phyloP scores from a whole-genome alignment of 305 asterid genomes.

The Fraxinus xanthoxyloides region DNA sequence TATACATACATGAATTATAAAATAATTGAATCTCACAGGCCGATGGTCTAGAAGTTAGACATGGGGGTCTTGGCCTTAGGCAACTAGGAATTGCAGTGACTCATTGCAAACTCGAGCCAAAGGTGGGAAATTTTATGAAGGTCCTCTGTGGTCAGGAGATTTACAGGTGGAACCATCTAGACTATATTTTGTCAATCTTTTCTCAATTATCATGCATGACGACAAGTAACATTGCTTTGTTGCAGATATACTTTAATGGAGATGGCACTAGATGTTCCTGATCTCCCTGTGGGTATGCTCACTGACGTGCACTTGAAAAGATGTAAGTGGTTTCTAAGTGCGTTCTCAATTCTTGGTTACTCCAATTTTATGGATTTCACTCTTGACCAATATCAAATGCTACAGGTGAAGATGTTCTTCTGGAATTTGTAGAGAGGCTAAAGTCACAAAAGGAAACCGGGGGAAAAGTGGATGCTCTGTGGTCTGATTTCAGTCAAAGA shows the following conservation, averaged over 20 bases:
- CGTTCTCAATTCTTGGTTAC: not conserved
- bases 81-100: conserved; percentile 69
- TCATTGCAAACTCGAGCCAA: conserved; percentile 74
- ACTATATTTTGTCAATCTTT: not conserved
- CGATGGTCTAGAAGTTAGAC: conserved; percentile 84
- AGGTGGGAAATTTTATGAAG: conserved; percentile 77
- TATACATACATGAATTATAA: not conserved
- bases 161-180: conserved; percentile 45
- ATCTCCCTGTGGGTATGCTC: conserved; percentile 77
- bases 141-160: conserved; percentile 77
- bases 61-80: conserved; percentile 70
- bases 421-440: conserved; percentile 38
- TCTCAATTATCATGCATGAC: not conserved
- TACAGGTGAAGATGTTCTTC: conserved; percentile 59
- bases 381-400: not conserved
- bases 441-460: conserved; percentile 26
- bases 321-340: conserved; percentile 38
- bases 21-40: conserved; percentile 36
- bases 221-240: not conserved
- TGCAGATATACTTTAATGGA: conserved; percentile 87
- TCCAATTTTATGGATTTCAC: not conserved
- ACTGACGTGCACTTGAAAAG: conserved; percentile 54
- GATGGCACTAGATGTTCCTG: conserved; percentile 74
- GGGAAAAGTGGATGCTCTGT: conserved; percentile 30
- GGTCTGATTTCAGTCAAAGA: conserved; percentile 69